phyloP scores from a whole-genome alignment of 257 asterid species.

The Fraxinus quadrangulata region DNA sequence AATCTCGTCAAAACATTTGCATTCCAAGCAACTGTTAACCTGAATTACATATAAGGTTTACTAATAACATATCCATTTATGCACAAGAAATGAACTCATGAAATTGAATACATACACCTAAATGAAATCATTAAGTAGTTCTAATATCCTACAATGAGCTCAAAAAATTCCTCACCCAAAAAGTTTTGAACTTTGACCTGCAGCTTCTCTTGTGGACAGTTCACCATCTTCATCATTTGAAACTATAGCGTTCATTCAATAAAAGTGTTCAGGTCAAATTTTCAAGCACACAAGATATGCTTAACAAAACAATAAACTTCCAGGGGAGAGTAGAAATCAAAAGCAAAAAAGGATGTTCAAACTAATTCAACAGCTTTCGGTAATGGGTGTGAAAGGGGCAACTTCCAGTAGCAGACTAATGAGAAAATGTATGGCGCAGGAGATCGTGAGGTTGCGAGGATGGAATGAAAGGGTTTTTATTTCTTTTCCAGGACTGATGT shows the following conservation, averaged over 20 bases:
- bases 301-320: constrained; percentile 3
- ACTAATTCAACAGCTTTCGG: background rate
- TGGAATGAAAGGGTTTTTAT: background rate
- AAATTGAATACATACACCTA: constrained; percentile 4
- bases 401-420: constrained; percentile 9
- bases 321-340: constrained; percentile 4
- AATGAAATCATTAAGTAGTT: constrained; percentile 20
- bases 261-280: constrained; percentile 24
- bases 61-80: constrained; percentile 20
- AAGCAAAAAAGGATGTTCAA: background rate
- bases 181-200: constrained; percentile 41
- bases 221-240: constrained; percentile 46
- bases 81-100: background rate
- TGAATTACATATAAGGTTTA: constrained; percentile 35
- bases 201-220: constrained; percentile 33
- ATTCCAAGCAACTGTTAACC: constrained; percentile 38
- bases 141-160: constrained; percentile 8
- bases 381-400: background rate
- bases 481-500: background rate
- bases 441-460: background rate
- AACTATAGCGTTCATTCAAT: constrained; percentile 27
- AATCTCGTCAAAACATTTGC: constrained; percentile 38
- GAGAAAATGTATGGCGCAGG: background rate
- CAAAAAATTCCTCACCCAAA: constrained; percentile 41
- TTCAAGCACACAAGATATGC: constrained; percentile 7